phyloP scores from a whole-genome alignment of 1,139 yeast species.

The Suhomyces bokatorum region DNA sequence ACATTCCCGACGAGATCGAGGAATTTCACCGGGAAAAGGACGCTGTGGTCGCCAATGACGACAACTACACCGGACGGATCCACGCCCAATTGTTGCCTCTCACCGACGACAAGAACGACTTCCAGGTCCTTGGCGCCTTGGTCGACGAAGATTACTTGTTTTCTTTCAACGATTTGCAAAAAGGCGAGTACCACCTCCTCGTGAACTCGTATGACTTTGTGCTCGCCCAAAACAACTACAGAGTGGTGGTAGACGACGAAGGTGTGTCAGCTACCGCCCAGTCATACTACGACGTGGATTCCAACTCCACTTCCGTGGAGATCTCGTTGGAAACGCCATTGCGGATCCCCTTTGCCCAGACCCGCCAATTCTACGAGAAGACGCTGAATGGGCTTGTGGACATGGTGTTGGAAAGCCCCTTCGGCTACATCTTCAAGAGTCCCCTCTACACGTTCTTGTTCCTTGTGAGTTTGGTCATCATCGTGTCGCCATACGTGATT shows the following conservation, averaged over 20 bases:
- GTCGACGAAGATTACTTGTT: conserved; percentile 32
- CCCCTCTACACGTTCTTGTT: conserved; percentile 39
- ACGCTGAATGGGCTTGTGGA: conserved; percentile 34
- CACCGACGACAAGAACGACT: conserved; percentile 11
- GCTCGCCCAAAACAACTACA: conserved; percentile 28
- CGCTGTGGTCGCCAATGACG: conserved; percentile 34
- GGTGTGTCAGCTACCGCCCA: conserved; percentile 25
- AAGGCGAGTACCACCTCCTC: conserved; percentile 38
- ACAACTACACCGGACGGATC: conserved; percentile 39
- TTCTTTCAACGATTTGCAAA: conserved; percentile 23
- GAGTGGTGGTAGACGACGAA: conserved; percentile 25
- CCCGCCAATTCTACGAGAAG: conserved; percentile 39
- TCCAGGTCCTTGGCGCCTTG: conserved; percentile 16
- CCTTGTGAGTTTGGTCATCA: conserved; percentile 29
- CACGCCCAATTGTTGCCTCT: conserved; percentile 28
- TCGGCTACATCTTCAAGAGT: conserved; percentile 45
- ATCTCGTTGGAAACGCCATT: conserved; percentile 25
- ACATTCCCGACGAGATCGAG: conserved; percentile 27
- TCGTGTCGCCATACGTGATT: conserved; percentile 37
- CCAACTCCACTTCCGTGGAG: conserved; percentile 20
- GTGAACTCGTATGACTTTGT: conserved; percentile 41
- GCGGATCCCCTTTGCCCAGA: conserved; percentile 21
- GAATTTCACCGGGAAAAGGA: conserved; percentile 23
- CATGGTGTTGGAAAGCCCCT: conserved; percentile 43
- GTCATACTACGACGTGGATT: conserved; percentile 9